Conservation (phyloP, 2,329 filamentous ascomycete genomes). For the Aspergillus sp. region DNA sequence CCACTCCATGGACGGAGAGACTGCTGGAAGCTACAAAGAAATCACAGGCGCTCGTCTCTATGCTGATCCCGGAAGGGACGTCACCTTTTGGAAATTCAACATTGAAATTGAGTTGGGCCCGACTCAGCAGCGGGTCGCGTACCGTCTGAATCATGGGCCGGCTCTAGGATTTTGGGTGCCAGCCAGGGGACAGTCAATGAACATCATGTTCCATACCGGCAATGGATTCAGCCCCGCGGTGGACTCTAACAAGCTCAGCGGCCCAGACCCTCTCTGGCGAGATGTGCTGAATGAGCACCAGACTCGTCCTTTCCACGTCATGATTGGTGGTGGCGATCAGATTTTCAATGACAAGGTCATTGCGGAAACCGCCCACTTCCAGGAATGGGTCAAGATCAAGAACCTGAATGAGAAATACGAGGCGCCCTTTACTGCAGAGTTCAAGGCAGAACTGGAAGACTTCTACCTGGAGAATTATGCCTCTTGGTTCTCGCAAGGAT, state of each 20-base stretch:
- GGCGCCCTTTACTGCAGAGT: constrained; percentile 72
- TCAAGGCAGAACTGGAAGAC: constrained; percentile 83
- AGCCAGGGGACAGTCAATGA: constrained; percentile 81
- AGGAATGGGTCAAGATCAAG: constrained; percentile 79
- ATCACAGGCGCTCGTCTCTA: constrained; percentile 81
- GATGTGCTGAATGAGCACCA: constrained; percentile 94
- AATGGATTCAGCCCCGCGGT: constrained; percentile 89
- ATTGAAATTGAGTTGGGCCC: constrained; percentile 83
- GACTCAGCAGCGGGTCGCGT: constrained; percentile 82
- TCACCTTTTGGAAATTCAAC: constrained; percentile 97
- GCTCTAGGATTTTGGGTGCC: constrained; percentile 94
- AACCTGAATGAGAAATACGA: constrained; percentile 78
- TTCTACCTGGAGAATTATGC: constrained; percentile 89
- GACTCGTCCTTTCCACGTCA: constrained; percentile 90
- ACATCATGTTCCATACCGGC: constrained; percentile 98
- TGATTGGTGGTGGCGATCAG: constrained; percentile 96
- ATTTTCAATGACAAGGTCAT: constrained; percentile 91
- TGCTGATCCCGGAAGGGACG: constrained; percentile 77
- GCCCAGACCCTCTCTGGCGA: constrained; percentile 94
- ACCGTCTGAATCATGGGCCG: constrained; percentile 91
- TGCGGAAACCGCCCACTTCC: constrained; percentile 73
- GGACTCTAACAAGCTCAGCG: constrained; percentile 77
- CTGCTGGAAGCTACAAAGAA: constrained; percentile 76
- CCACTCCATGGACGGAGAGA: constrained; percentile 69
- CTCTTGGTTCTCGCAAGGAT: constrained; percentile 93